These are phyloP conservation scores for Solanum aculeatissimum DNA, from an alignment of 305 asterid genomes.

Conservation along the genomic window DNA sequence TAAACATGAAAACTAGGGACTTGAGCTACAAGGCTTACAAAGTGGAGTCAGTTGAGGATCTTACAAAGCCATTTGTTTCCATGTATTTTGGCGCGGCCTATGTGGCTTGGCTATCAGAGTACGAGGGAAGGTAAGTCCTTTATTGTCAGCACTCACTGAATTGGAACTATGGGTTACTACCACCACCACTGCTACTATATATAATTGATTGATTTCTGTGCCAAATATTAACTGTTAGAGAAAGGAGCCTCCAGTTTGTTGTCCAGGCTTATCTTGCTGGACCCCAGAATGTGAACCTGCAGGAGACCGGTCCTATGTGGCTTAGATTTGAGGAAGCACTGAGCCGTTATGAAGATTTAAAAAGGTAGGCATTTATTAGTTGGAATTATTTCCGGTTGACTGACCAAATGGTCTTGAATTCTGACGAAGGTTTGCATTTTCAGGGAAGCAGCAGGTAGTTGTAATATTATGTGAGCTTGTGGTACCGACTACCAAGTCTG, in stretches of 20 bases:
- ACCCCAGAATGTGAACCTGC: constrained; percentile 70
- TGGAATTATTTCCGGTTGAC: background rate
- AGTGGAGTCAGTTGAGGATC: constrained; percentile 76
- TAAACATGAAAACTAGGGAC: constrained; percentile 35
- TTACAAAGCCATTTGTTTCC: constrained; percentile 73
- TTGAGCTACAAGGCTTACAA: constrained; percentile 50
- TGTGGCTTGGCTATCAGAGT: constrained; percentile 71
- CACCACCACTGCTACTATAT: background rate
- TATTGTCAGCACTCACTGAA: background rate
- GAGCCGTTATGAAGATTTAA: constrained; percentile 34
- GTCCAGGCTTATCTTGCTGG: constrained; percentile 85
- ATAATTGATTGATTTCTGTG: background rate
- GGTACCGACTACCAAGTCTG: background rate
- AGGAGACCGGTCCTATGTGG: constrained; percentile 57
- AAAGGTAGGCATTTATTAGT: constrained; percentile 40
- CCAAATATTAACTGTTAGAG: constrained; percentile 24
- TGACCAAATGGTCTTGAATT: background rate
- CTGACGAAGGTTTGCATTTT: background rate
- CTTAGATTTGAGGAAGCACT: constrained; percentile 56
- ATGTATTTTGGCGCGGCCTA: constrained; percentile 96
- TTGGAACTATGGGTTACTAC: background rate
- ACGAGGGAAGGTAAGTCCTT: constrained; percentile 62
- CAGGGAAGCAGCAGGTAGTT: constrained; percentile 41
- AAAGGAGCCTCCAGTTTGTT: constrained; percentile 55
- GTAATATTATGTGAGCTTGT: constrained; percentile 50